These are phyloP conservation scores for Debaryomycetaceae sp. DNA, from an alignment of 1,139 yeast species.

Conservation along the genomic window DNA sequence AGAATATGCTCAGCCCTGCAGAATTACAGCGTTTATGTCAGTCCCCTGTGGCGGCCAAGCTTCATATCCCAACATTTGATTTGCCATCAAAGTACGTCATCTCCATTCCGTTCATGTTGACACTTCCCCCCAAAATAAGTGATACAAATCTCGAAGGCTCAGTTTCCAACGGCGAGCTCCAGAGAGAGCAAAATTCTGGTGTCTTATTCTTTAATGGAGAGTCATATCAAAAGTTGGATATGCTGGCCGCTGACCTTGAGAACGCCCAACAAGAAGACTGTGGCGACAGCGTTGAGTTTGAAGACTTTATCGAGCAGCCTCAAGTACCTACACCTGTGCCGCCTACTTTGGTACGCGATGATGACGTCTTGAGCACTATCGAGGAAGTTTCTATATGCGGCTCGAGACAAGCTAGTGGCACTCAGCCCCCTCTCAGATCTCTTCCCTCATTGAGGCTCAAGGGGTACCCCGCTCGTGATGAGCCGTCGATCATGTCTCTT, in stretches of 20 bases:
- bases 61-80: slow-evolving; percentile 22
- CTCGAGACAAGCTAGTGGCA: slow-evolving; percentile 21
- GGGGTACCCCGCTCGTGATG: neutral
- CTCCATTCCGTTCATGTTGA: slow-evolving; percentile 35
- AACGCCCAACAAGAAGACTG: too few species aligned
- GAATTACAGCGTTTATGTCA: slow-evolving; percentile 13
- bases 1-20: neutral
- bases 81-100: slow-evolving; percentile 21
- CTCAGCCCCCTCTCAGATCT: slow-evolving; percentile 6
- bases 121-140: slow-evolving; percentile 33
- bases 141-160: slow-evolving; percentile 12
- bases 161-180: too few species aligned
- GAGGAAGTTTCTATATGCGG: slow-evolving; percentile 27
- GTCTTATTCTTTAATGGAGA: too few species aligned
- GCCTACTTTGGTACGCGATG: slow-evolving; percentile 4
- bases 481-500: too few species aligned
- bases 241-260: too few species aligned
- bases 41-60: slow-evolving; percentile 26
- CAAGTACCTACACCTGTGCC: slow-evolving; percentile 4
- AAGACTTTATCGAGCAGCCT: slow-evolving; percentile 1
- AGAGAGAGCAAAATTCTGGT: too few species aligned
- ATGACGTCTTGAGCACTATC: slow-evolving; percentile 22
- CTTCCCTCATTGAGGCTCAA: neutral
- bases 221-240: too few species aligned
- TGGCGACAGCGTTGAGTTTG: slow-evolving; percentile 10